Evolutionary conservation across 2,329 filamentous ascomycete species (phyloP), one percentile per base, ranked within the genome.

Genomic region (Pseudogymnoascus pannorum): DNA sequence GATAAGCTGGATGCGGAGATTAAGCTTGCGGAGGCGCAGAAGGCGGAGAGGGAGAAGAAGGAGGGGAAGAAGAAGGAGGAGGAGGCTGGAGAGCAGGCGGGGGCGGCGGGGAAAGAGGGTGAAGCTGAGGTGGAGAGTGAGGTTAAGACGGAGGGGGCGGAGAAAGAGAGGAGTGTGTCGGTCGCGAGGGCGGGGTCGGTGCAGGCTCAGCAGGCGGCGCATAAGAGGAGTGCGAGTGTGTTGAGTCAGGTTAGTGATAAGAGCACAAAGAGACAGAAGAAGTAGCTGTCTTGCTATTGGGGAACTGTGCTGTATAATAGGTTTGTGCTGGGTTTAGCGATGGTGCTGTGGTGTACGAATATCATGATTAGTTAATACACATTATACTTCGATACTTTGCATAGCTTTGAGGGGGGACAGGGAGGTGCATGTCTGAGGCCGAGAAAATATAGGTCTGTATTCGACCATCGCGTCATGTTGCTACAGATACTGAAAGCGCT

Each of bases 171-270:
- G 48, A 74, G 74, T 60, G 68, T 64, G 5, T 66, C 61, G 3
- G 57, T 57, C 12, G 93, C 93, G 75, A 91, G 88, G 70, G 77
- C 79, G 14, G 75, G 76, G 6, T 90, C 87, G 69, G 85, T 75
- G 62, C 70, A 75, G 22, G 74, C 75, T 62, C 71, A 29, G 51
- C 59, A 71, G 0, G 44, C 44, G 22, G 44, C 44, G 24, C 87
- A 88, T 65, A 95, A 95, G 77, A 83, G 91, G 63, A 94, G 91
- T 71, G 90, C 90, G 1, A 95, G 91, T 72, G 89, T 92, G 31
- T 73, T 95, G 60, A 93, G 89, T 72, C 77, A 79, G 14, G 76
- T 77, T 5, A 91, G 88, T 71, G 87, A 91, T 61, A 80, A 80
- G 71, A 79, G 77, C 66, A 70, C 71, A 6, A 82, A 81, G 70